Evolutionary conservation across 2,329 filamentous ascomycete genomes (phyloP).

Genomic region (Mariannaea sp.): DNA sequence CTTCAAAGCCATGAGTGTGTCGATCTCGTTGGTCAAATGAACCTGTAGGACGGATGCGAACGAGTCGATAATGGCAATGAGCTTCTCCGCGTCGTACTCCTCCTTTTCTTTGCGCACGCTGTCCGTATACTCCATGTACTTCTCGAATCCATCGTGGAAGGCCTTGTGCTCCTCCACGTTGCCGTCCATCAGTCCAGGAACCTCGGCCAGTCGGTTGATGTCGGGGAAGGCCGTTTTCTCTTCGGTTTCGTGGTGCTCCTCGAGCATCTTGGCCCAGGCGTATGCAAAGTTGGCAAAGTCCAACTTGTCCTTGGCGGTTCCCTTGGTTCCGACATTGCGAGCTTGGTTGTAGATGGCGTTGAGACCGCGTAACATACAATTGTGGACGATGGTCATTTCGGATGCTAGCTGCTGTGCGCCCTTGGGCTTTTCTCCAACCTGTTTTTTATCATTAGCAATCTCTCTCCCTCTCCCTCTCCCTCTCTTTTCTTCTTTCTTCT

Average conservation of each 20-base stretch:
- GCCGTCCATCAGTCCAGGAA: constrained; percentile 46
- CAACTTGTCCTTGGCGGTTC: constrained; percentile 39
- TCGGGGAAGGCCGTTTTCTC: constrained; percentile 47
- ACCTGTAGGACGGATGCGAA: constrained; percentile 41
- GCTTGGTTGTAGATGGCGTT: constrained; percentile 47
- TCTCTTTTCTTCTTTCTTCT: too few relatives aligned
- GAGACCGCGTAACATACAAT: constrained; percentile 43
- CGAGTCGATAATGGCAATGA: constrained; percentile 28
- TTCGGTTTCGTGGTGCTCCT: constrained; percentile 47
- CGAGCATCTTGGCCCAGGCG: constrained; percentile 41
- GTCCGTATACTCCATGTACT: constrained; percentile 41
- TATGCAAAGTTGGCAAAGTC: constrained; percentile 42
- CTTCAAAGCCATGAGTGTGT: constrained; percentile 41
- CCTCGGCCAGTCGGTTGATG: constrained; percentile 43
- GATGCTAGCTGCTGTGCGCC: constrained; percentile 32
- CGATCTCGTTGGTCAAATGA: constrained; percentile 48
- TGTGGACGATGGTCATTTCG: constrained; percentile 45
- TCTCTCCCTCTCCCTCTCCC: too few relatives aligned
- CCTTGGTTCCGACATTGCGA: constrained; percentile 38
- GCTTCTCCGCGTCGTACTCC: constrained; percentile 39
- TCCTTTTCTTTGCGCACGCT: constrained; percentile 36
- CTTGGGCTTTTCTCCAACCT: constrained; percentile 14
- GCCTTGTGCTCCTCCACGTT: constrained; percentile 49
- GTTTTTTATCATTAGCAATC: background rate
- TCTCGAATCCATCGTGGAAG: constrained; percentile 45